phyloP scores from a whole-genome alignment of 2,329 filamentous ascomycete genomes.

The Endocalyx cinctus region DNA sequence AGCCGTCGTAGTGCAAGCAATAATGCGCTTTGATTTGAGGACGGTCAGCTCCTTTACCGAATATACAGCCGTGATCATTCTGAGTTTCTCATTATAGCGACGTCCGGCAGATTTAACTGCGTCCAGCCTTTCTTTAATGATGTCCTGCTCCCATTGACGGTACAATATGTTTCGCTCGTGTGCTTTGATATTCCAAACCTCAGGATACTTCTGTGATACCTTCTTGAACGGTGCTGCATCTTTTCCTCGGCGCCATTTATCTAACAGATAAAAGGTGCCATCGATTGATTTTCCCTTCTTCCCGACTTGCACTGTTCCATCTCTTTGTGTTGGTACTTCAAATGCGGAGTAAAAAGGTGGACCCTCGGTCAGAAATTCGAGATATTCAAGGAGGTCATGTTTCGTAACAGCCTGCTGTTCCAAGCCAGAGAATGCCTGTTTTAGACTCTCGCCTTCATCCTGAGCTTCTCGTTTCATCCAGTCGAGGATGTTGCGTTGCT shows the following conservation, averaged over 20 bases:
- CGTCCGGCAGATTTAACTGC: not conserved
- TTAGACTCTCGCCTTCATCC: conserved; percentile 29
- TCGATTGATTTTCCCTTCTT: conserved; percentile 38
- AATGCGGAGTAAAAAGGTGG: conserved; percentile 59
- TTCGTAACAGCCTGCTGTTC: conserved; percentile 3
- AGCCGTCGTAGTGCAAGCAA: conserved; percentile 67
- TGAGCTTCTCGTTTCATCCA: no score
- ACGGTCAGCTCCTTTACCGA: conserved; percentile 15
- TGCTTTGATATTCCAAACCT: no score
- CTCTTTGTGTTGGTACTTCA: conserved; percentile 34
- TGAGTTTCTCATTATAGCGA: not conserved
- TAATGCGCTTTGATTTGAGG: conserved; percentile 53
- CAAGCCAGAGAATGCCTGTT: conserved; percentile 22
- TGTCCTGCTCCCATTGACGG: conserved; percentile 36
- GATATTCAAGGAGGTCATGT: conserved; percentile 29
- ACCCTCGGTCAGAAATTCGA: conserved; percentile 30
- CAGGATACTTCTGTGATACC: conserved; percentile 4
- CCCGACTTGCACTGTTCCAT: conserved; percentile 42
- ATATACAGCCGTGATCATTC: not conserved
- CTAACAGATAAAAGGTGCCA: no score
- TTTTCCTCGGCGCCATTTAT: conserved; percentile 3
- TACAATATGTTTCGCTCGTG: no score
- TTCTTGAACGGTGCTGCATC: conserved; percentile 1
- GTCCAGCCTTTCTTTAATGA: conserved; percentile 49
- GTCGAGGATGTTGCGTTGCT: no score